Evolutionary conservation across 495 filamentous ascomycete species (phyloP).

Genomic region (Parmelia sp.): DNA sequence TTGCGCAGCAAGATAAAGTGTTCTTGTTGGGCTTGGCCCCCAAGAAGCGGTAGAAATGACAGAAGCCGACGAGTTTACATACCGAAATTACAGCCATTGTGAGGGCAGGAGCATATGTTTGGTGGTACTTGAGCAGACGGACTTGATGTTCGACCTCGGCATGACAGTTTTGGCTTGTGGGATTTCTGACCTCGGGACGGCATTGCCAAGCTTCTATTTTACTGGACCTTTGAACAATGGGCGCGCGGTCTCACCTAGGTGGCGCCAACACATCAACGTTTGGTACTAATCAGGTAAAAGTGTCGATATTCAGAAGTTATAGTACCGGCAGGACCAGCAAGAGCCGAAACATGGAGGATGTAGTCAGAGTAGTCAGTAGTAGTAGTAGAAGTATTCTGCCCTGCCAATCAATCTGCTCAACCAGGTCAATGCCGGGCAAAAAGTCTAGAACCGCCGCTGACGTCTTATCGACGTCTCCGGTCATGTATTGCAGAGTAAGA

Average conservation of each 20-base stretch:
- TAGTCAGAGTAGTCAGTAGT: neutral
- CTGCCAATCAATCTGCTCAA: neutral
- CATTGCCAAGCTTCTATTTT: neutral
- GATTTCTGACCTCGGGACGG: conserved; percentile 3
- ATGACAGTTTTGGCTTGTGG: no score
- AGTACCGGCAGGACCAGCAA: neutral
- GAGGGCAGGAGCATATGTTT: neutral
- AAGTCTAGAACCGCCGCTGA: conserved; percentile 8
- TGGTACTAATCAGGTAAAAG: conserved; percentile 1
- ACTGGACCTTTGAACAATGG: neutral
- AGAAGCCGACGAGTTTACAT: neutral
- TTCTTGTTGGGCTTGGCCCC: conserved; percentile 3
- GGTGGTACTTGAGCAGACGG: neutral
- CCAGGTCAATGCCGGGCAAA: neutral
- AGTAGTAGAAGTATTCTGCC: neutral
- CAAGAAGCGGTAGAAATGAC: neutral
- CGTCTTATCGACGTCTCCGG: neutral
- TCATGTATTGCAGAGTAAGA: neutral
- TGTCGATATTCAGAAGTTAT: neutral
- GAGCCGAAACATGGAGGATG: neutral
- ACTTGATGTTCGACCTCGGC: neutral
- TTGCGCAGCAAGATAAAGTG: neutral
- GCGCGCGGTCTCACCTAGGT: neutral
- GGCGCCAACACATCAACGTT: neutral
- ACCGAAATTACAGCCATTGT: neutral